Base-by-base conservation (phyloP, 805 yeast species). In the Cyberlindnera veronae region DNA sequence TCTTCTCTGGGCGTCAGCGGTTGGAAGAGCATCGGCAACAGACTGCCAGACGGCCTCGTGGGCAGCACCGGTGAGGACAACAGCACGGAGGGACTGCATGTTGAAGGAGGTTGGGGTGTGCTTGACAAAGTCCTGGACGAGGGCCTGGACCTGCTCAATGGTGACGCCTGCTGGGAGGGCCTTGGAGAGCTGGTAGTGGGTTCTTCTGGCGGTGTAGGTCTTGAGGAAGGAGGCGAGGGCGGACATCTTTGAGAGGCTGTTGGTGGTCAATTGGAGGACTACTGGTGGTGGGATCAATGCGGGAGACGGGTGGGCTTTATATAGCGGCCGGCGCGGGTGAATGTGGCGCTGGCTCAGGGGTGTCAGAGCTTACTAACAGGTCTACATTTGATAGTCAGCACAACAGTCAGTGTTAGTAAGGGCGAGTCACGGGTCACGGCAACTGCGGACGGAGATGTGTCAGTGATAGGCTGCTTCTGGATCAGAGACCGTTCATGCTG, bases 51-150 rank as follows among this genome's bases (percentile, higher is more conserved):
- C 67, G 39, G 62, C 49, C 42, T 63, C 66, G 63, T 71, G 77
- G 34, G 68, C 49, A 3, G 56, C 68, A 44, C 76, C 77, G 36
- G 70, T 66, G 36, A 74, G 34, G 44, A 74, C 64, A 18, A 72
- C 54, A 17, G 78, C 78, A 34, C 79, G 67, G 53, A 66, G 61
- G 33, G 68, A 63, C 58, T 74, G 80, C 32, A 72, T 66, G 64
- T 74, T 74, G 68, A 72, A 74, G 20, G 72, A 55, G 16, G 76
- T 68, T 53, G 80, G 80, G 13, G 74, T 69, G 50, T 68, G 59
- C 53, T 68, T 71, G 38, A 74, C 62, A 32, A 72, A 62, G 22
- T 63, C 58, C 54, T 68, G 67, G n/a, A 72, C 71, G 29, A 68
- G 49, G 23, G 54, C 50, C 49, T 64, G 69, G 21, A 74, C 60